Conservation (phyloP, 768 basidiomycete species). For the Candolleomyces aberdarensis region DNA sequence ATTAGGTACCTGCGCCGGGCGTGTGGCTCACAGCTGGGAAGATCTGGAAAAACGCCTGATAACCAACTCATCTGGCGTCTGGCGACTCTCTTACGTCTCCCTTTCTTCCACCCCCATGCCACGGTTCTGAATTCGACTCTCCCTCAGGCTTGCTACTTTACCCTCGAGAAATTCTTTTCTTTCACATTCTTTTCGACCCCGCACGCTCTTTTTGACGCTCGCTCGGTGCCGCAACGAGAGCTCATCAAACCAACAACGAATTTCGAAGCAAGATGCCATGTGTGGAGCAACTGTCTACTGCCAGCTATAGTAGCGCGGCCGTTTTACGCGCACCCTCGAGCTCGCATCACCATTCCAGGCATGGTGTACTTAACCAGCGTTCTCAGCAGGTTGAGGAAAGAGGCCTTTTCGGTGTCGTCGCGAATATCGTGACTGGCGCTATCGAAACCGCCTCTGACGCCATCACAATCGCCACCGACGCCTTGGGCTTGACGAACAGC, state of each 20-base stretch:
- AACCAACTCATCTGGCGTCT: background rate
- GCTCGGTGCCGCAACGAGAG: background rate
- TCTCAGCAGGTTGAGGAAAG: background rate
- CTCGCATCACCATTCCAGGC: background rate
- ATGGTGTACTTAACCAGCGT: background rate
- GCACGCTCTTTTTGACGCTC: background rate
- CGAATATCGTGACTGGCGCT: background rate
- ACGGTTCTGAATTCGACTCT: background rate
- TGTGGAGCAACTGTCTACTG: background rate
- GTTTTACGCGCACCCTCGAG: background rate
- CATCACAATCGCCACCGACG: background rate
- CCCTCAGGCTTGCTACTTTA: background rate
- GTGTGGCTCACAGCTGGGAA: background rate
- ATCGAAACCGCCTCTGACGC: background rate
- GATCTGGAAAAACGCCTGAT: background rate
- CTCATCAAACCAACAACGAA: background rate
- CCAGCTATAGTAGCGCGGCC: background rate
- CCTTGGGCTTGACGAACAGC: background rate
- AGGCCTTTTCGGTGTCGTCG: background rate
- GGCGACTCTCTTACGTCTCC: background rate
- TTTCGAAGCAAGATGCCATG: background rate
- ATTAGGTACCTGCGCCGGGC: background rate
- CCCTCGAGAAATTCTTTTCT: background rate
- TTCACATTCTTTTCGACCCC: background rate
- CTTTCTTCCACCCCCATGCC: background rate